phyloP scores from a whole-genome alignment of 2,329 filamentous ascomycete genomes.

The Xylariaceae sp. region DNA sequence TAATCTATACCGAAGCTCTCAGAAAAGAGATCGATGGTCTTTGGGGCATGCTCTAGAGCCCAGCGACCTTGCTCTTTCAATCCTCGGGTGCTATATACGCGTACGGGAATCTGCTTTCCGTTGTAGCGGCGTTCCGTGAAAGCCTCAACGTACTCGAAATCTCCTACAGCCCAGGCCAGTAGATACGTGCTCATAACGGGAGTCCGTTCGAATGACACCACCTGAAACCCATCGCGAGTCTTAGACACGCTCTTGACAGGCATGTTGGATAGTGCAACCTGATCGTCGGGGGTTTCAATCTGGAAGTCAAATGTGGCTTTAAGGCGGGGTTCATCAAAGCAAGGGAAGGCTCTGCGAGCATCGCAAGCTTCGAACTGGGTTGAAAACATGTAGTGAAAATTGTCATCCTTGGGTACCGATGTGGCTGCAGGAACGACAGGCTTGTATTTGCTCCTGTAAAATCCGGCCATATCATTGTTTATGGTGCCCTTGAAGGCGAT shows the following conservation, averaged over 20 bases:
- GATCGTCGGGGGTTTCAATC: slow-evolving; percentile 87
- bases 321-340: slow-evolving; percentile 96
- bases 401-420: slow-evolving; percentile 76
- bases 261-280: slow-evolving; percentile 95
- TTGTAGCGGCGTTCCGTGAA: slow-evolving; percentile 90
- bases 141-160: slow-evolving; percentile 96
- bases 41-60: slow-evolving; percentile 88
- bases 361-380: slow-evolving; percentile 98
- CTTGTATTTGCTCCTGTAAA: slow-evolving; percentile 95
- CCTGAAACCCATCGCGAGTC: slow-evolving; percentile 68
- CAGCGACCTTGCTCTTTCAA: slow-evolving; percentile 90
- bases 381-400: slow-evolving; percentile 79
- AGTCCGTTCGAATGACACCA: slow-evolving; percentile 80
- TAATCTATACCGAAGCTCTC: slow-evolving; percentile 94
- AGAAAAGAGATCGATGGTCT: slow-evolving; percentile 95
- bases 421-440: slow-evolving; percentile 72
- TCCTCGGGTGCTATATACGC: slow-evolving; percentile 95
- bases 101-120: slow-evolving; percentile 86
- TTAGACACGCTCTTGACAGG: slow-evolving; percentile 74
- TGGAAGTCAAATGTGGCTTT: slow-evolving; percentile 96
- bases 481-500: slow-evolving; percentile 81
- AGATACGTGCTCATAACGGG: slow-evolving; percentile 93
- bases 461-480: slow-evolving; percentile 91
- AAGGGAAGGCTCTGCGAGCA: slow-evolving; percentile 92
- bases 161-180: slow-evolving; percentile 91